Evolutionary conservation across 768 basidiomycete species (phyloP).

Genomic region (Galerina marginata): DNA sequence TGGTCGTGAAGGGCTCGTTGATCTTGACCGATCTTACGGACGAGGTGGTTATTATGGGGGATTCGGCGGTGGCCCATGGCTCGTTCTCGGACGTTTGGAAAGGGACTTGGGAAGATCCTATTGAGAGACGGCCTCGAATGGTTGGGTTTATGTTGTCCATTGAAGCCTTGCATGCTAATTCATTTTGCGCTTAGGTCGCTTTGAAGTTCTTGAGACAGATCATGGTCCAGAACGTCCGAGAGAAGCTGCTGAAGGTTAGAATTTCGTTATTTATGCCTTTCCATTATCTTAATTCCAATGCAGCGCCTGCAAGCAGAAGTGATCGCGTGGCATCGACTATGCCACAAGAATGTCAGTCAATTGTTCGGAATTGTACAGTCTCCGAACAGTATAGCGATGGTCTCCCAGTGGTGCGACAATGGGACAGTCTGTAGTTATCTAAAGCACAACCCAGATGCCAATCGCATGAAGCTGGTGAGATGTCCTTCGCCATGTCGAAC

Average conservation of each 20-base stretch:
- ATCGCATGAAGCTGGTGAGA: slow-evolving; percentile 55
- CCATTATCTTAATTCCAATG: not conserved
- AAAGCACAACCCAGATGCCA: slow-evolving; percentile 42
- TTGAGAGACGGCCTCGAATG: slow-evolving; percentile 40
- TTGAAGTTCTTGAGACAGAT: slow-evolving; percentile 60
- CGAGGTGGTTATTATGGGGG: slow-evolving; percentile 52
- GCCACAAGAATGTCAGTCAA: slow-evolving; percentile 59
- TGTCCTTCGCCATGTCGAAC: not conserved
- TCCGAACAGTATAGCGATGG: slow-evolving; percentile 60
- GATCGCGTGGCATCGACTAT: slow-evolving; percentile 60
- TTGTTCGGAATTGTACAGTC: slow-evolving; percentile 61
- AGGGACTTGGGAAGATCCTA: slow-evolving; percentile 55
- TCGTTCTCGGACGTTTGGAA: slow-evolving; percentile 69
- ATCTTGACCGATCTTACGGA: slow-evolving; percentile 61
- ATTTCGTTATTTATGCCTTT: not conserved
- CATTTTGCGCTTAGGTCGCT: slow-evolving; percentile 48
- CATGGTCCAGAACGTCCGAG: slow-evolving; percentile 55
- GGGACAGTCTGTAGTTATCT: slow-evolving; percentile 60
- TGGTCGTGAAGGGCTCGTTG: slow-evolving; percentile 54
- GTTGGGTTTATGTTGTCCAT: slow-evolving; percentile 26
- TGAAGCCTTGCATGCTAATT: not conserved
- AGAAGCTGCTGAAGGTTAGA: slow-evolving; percentile 56
- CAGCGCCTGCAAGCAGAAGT: slow-evolving; percentile 64
- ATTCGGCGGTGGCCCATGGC: slow-evolving; percentile 55
- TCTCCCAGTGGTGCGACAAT: slow-evolving; percentile 68